Base-by-base conservation (phyloP, 1,284 basidiomycete species). In the Hemileia vastatrix region DNA sequence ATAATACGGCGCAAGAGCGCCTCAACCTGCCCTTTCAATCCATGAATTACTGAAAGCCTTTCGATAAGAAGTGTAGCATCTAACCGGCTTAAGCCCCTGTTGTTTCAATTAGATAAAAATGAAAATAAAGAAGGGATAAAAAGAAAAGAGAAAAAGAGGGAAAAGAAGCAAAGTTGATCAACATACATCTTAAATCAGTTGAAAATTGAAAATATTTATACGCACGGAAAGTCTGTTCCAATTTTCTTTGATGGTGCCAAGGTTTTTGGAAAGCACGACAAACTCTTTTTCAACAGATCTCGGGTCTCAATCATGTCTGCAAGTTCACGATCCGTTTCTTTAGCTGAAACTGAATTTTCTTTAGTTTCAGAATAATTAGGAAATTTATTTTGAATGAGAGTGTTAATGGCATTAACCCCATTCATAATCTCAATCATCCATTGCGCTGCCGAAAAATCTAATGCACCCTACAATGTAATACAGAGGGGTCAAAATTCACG, bases 371-470 rank as follows among this genome's bases (percentile, higher is more conserved):
- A 27, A 50, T 23, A 50, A 23, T 21, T 21, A 50, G 18, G 13
- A 50, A 24, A 15, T 50, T 13, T 6, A 8, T 2, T 50, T 21
- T 50, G 49, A 15, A 18, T 19, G 21, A 23, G 15, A 27, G 44
- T 6, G 21, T 11, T 24, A 15, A 50, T 5, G 13, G 49, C 15
- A 23, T 21, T 21, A 23, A 54, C 32, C 3, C 54, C 49, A 18
- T 51, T 57, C 27, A 57, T 56, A 33, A 63, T 36, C 18, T 63
- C 61, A 23, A 33, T 31, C 6, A 50, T 52, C 61, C 61, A 63
- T 40, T 63, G 61, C 31, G 61, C 61, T 19, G 44, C 27, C 5
- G 24, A 31, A 36, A 63, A 63, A 52, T 63, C 54, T 1, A 49
- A 44, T 8, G 61, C 61, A 15, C 33, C 45, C 61, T 63, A 33